Base-by-base conservation (phyloP, 192 early-diverging fungal genomes). In the Powellomyces hirtus region DNA sequence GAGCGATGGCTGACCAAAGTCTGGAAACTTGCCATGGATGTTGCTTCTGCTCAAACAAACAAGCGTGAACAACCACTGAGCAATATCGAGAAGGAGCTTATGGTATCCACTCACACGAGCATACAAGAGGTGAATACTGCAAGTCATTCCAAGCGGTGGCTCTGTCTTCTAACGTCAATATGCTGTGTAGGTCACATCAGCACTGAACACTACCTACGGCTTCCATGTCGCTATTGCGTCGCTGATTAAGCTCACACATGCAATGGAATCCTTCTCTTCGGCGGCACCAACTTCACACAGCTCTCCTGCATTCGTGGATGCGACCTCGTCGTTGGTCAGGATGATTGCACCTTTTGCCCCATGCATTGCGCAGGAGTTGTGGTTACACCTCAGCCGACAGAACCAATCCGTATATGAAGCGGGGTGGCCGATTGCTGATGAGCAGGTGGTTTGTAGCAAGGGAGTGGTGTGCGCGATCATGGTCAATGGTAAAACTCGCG, bases 191-290 rank as follows among this genome's bases (percentile, higher is more conserved):
- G 75, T 77, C 16, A 84, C 84, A 11, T 63, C 65, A 30, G 73
- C 81, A 0, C 52, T 89, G 51, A 40, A 35, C 7, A 58, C 30
- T 14, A 61, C 82, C 11, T 83, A 81, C 74, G 76, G 83, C 20
- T 92, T 97, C 74, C 91, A 95, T 74, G 91, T 92, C 0, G 92
- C 88, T 26, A 91, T 95, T 55, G 82, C 95, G 0, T 78, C 85
- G 60, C 78, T 97, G 34, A 95, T 95, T 70, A 94, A 95, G 72
- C 74, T 95, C 24, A 88, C 89, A 44, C 80, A 84, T 61, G 66
- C 74, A 24, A 58, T 89, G 45, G 68, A 53, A 22, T 33, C 52
- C 36, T 14, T 6, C 4, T 4, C 53, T 34, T 3, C 26, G 4
- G 31, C 31, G 3, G 2, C 62, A 14, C 33, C 5, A 7, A 59